phyloP scores from a whole-genome alignment of 192 early-diverging fungal genomes.

The Linderina pennispora region DNA sequence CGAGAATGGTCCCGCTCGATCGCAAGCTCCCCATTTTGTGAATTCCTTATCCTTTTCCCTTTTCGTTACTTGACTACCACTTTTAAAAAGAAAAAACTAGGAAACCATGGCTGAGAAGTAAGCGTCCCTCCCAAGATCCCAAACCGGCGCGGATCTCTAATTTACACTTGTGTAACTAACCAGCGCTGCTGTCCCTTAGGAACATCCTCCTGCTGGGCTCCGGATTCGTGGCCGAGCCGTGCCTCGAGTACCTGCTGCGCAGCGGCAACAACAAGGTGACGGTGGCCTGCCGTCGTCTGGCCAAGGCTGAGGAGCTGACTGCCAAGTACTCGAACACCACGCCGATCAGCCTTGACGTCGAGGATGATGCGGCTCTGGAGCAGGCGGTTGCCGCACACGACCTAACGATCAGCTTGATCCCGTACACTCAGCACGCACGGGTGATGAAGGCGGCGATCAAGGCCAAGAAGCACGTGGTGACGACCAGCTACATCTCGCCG shows the following conservation, averaged over 20 bases:
- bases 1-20: no score
- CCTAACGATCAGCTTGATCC: constrained; percentile 86
- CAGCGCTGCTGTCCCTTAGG: no score
- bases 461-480: constrained; percentile 90
- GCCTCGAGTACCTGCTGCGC: constrained; percentile 87
- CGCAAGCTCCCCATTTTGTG: no score
- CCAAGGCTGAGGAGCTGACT: constrained; percentile 67
- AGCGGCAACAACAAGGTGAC: constrained; percentile 85
- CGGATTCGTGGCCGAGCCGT: constrained; percentile 96
- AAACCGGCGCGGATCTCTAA: no score
- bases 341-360: constrained; percentile 74
- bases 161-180: no score
- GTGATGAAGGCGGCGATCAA: constrained; percentile 91
- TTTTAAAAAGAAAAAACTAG: no score
- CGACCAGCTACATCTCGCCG: constrained; percentile 94
- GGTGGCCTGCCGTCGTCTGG: constrained; percentile 76
- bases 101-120: no score
- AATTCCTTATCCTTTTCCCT: no score
- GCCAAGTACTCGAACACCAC: constrained; percentile 52
- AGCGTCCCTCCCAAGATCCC: no score
- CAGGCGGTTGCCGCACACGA: constrained; percentile 78
- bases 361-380: constrained; percentile 65
- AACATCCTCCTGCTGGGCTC: constrained; percentile 94
- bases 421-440: constrained; percentile 81
- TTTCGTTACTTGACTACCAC: no score